Evolutionary conservation across 2,329 filamentous ascomycete genomes (phyloP).

Genomic region (Thelonectria rubi): DNA sequence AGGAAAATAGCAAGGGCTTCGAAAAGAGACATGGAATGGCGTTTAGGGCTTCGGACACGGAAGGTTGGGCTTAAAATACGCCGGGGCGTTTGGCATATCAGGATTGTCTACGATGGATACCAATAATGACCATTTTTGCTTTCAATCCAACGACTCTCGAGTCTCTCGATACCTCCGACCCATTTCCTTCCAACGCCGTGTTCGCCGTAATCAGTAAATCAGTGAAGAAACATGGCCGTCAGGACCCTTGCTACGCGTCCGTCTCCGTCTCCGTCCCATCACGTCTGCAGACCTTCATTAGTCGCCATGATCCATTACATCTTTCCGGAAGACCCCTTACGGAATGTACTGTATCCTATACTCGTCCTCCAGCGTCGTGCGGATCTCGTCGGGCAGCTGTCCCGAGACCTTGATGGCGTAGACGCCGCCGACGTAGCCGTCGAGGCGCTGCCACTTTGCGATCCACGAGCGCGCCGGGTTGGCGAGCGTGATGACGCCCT

Average conservation of each 20-base stretch:
- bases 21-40: conserved; percentile 16
- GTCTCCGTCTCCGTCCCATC: conserved; percentile 65
- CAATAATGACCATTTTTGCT: conserved; percentile 38
- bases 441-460: conserved; percentile 93
- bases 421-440: conserved; percentile 86
- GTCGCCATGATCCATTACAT: neutral
- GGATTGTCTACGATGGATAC: conserved; percentile 42
- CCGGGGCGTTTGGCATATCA: conserved; percentile 33
- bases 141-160: conserved; percentile 17
- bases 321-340: conserved; percentile 46
- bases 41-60: conserved; percentile 15
- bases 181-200: conserved; percentile 44
- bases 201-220: conserved; percentile 41
- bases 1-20: conserved; percentile 1
- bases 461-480: conserved; percentile 92
- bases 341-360: conserved; percentile 72
- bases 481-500: conserved; percentile 86
- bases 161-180: conserved; percentile 13
- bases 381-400: conserved; percentile 73
- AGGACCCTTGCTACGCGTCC: conserved; percentile 47
- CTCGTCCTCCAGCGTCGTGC: conserved; percentile 68
- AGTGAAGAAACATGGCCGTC: conserved; percentile 25
- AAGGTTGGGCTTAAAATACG: conserved; percentile 16
- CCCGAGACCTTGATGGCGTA: conserved; percentile 97
- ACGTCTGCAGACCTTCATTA: conserved; percentile 50